These are phyloP conservation scores for Cyberlindnera galapagoensis DNA, from an alignment of 805 yeast genomes.

Conservation along the genomic window DNA sequence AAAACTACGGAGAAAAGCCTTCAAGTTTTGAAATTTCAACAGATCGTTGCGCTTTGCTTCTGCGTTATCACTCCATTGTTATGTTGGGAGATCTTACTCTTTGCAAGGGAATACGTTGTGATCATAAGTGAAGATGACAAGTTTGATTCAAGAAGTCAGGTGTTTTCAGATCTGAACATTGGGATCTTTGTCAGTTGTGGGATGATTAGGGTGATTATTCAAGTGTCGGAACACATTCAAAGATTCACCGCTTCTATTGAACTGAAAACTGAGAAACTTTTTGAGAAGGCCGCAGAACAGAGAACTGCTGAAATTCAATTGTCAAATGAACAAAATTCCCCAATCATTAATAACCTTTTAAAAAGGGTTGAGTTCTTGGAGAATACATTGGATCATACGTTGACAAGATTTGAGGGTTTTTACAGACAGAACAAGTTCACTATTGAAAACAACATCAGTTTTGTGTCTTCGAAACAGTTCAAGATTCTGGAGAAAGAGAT, in stretches of 20 bases:
- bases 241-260: constrained; percentile 16
- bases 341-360: too few species aligned
- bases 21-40: constrained; percentile 11
- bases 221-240: constrained; percentile 15
- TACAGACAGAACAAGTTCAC: constrained; percentile 11
- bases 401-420: constrained; percentile 8
- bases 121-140: constrained; percentile 18
- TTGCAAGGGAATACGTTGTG: constrained; percentile 25
- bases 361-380: constrained; percentile 1
- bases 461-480: constrained; percentile 14
- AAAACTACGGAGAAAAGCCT: constrained; percentile 4
- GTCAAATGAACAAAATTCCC: background rate
- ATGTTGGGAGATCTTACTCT: constrained; percentile 25
- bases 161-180: constrained; percentile 33
- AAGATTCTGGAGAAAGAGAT: constrained; percentile 18
- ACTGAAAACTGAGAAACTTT: constrained; percentile 9
- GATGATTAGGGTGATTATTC: constrained; percentile 23
- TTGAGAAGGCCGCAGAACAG: too few species aligned
- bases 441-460: constrained; percentile 10
- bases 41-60: constrained; percentile 19
- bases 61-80: constrained; percentile 26
- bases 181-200: constrained; percentile 31
- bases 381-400: constrained; percentile 3
- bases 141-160: constrained; percentile 20
- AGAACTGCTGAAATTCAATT: background rate